Base-by-base conservation (phyloP, 2,329 filamentous ascomycete genomes). In the Clathrospora elynae region DNA sequence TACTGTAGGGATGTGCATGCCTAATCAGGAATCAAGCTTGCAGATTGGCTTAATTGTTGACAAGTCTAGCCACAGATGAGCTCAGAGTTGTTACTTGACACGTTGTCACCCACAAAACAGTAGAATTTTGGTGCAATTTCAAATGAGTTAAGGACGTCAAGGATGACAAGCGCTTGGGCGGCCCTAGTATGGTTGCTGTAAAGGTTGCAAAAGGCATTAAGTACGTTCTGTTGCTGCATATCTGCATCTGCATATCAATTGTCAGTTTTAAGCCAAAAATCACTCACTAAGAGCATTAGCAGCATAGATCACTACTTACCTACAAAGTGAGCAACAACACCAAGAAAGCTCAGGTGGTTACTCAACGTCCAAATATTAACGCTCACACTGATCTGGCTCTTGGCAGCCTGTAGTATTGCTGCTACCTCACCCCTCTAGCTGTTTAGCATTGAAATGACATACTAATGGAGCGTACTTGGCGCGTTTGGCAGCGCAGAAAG, bases 301-400 rank as follows among this genome's bases (percentile, higher is more conserved):
- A n/a, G n/a, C n/a, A n/a, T n/a, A n/a, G n/a, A n/a, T 31, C 24
- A 22, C 8, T 12, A 13, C 11, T 33, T 18, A 40, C 22, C 22
- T 14, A 16, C n/a, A 18, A 29, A 36, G 25, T 35, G 12, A 22
- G 22, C 28, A 9, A 37, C 22, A 14, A 47, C 29, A 12, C 25
- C 10, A 23, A 47, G 37, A 13, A 46, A 41, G 28, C 36, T 42
- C 13, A 41, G 16, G 32, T 46, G 18, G 32, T 41, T 46, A 31
- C 16, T 19, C 8, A 12, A 41, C 18, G 23, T 46, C 30, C 10
- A 42, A 5, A 42, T 18, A 24, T 42, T 12, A 8, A 42, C n/a
- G 11, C 30, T 35, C 29, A 42, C 23, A 29, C 24, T 42, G 4
- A 42, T 42, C 23, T 22, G 23, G 11, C 23, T 23, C 3, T 5